Evolutionary conservation across 352 stramenopile species (phyloP), one percentile per base, ranked within the genome.

Genomic region (Phytophthora pistaciae): DNA sequence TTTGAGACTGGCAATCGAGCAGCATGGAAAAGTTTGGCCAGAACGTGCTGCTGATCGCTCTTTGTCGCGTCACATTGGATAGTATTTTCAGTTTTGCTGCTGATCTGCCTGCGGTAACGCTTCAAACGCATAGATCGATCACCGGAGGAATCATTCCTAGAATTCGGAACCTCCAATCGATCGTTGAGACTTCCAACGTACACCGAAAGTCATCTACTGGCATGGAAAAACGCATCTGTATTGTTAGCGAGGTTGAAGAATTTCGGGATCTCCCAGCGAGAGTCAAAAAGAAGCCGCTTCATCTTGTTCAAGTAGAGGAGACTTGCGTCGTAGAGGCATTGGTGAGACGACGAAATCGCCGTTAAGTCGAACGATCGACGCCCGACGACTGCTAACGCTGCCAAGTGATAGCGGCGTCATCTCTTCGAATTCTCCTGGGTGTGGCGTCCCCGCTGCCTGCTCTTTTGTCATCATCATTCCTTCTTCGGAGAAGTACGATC

Each of bases 361-460:
- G 38, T 66, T 56, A 14, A 72, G 56, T 9, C 36, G 57, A 36
- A 72, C 56, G 38, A 72, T 72, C n/a, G 65, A 72, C 1, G 65
- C 65, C 4, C 65, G 65, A 20, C 65, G 49, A 42, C 56, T 63
- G 36, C 52, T 49, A 6, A 56, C n/a, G 18, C 73, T 77, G 14
- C 68, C 61, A 21, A 69, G 42, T 14, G 80, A 85, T 5, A 88
- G 70, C 36, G 80, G 80, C 18, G 80, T 88, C 31, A 73, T 56
- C 56, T 88, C 80, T 49, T 66, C 56, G 2, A 53, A 40, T 5
- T 72, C 64, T 18, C 38, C 23, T 21, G 56, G 56, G 20, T 54
- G 38, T n/a, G 56, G 56, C 40, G 56, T 62, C 1, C 38, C 56
- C 6, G 56, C 56, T 2, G 56, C 59, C 27, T 63, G 64, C 3